phyloP scores from a whole-genome alignment of 2,329 filamentous ascomycete species.

The Phialophora expanda region DNA sequence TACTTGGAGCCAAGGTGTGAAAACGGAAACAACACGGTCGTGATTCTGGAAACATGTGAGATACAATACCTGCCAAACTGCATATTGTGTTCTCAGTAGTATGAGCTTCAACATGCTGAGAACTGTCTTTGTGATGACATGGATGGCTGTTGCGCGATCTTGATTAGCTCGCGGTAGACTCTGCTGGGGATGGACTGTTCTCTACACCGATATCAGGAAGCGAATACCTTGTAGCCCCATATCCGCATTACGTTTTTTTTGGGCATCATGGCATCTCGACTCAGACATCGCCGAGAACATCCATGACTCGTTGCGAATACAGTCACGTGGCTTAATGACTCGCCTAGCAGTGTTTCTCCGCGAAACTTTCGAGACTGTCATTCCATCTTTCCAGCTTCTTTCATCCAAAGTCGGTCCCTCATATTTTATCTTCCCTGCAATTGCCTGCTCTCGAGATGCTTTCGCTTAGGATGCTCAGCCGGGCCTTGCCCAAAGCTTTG shows the following conservation, averaged over 20 bases:
- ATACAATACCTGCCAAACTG: not conserved
- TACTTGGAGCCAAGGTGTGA: not conserved
- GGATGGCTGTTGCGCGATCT: not conserved
- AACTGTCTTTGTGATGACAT: not conserved
- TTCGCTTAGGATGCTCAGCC: slow-evolving; percentile 68
- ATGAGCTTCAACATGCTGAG: not conserved
- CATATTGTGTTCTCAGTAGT: not conserved
- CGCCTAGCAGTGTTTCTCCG: not conserved
- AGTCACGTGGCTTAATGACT: not conserved
- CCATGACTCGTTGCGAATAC: not conserved
- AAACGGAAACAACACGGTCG: not conserved
- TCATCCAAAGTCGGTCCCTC: slow-evolving; percentile 10
- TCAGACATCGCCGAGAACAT: not conserved
- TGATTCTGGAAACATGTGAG: not conserved
- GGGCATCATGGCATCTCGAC: not conserved
- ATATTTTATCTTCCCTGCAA: not conserved
- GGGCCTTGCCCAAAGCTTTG: slow-evolving; percentile 69
- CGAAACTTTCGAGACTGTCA: slow-evolving; percentile 3
- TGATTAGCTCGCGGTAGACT: not conserved
- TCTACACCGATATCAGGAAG: not conserved
- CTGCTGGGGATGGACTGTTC: not conserved
- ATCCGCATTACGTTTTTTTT: not conserved
- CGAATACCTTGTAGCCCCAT: not conserved
- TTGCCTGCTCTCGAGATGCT: slow-evolving; percentile 61
- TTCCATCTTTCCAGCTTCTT: not conserved